Evolutionary conservation across 768 basidiomycete genomes (phyloP).

Genomic region (Leccinum ochraceum): DNA sequence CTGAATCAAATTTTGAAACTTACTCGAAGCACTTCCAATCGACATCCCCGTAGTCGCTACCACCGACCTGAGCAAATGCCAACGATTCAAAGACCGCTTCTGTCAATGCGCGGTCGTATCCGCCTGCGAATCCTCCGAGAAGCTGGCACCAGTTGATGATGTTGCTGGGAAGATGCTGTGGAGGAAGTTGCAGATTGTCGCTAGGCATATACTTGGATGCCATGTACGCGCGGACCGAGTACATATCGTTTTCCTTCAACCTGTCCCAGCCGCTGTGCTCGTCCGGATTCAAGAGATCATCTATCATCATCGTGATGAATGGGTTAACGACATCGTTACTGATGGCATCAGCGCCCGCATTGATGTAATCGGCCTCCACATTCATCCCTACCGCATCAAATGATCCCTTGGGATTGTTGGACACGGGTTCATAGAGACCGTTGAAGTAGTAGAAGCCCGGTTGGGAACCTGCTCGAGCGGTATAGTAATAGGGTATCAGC

Average conservation of each 20-base stretch:
- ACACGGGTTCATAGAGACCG: background rate
- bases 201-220: constrained; percentile 27
- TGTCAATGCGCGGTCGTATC: constrained; percentile 37
- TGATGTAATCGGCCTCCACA: constrained; percentile 11
- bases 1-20: constrained; percentile 6
- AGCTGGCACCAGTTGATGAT: constrained; percentile 36
- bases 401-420: background rate
- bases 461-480: constrained; percentile 10
- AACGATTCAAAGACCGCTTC: constrained; percentile 36
- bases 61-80: constrained; percentile 19
- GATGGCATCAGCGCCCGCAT: constrained; percentile 22
- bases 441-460: constrained; percentile 17
- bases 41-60: constrained; percentile 12
- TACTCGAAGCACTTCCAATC: constrained; percentile 35
- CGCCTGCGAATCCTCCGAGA: constrained; percentile 33
- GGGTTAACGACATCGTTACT: constrained; percentile 19
- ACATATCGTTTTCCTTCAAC: constrained; percentile 29
- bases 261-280: constrained; percentile 26
- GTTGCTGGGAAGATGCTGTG: constrained; percentile 15
- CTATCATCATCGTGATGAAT: constrained; percentile 23
- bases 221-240: constrained; percentile 32
- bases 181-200: constrained; percentile 17
- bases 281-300: constrained; percentile 17
- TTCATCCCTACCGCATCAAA: constrained; percentile 12
- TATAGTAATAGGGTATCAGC: constrained; percentile 24